phyloP scores from a whole-genome alignment of 2,329 filamentous ascomycete species.

The Botryotinia globosa region DNA sequence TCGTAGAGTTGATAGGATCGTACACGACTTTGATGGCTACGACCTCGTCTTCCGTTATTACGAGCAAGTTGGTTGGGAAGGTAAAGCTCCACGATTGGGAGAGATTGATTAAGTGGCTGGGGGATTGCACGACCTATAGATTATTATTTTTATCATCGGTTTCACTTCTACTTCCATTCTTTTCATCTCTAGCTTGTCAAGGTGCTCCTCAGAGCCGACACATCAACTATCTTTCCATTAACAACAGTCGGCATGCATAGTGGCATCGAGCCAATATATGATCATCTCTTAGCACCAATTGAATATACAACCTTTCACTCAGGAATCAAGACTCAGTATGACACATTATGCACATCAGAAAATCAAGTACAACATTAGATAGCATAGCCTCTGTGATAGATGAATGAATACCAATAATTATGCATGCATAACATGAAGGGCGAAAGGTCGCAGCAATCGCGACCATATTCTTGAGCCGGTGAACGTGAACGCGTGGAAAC shows the following conservation, averaged over 20 bases:
- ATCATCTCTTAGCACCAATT: not conserved
- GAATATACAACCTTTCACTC: not conserved
- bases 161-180: not conserved
- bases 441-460: conserved; percentile 2
- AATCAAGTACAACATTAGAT: not conserved
- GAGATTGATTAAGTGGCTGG: conserved; percentile 31
- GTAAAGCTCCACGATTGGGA: conserved; percentile 36
- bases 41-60: conserved; percentile 97
- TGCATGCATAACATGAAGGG: conserved; percentile 3
- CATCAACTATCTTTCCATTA: not conserved
- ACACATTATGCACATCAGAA: conserved; percentile 16
- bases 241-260: not conserved
- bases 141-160: not conserved
- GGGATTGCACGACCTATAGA: not conserved
- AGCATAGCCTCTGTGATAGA: not conserved
- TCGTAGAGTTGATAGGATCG: conserved; percentile 85
- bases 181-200: conserved; percentile 9
- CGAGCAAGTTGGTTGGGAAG: conserved; percentile 75
- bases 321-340: not conserved
- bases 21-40: conserved; percentile 96
- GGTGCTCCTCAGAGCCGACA: not conserved
- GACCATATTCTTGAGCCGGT: not conserved
- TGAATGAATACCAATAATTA: conserved; percentile 8
- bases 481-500: not conserved
- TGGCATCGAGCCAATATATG: not conserved